Percentiles rank a stretch among this genome's conserved stretches.
Conservation (phyloP, 208 protist genomes). For the Leptomonas pyrrhocoris region DNA sequence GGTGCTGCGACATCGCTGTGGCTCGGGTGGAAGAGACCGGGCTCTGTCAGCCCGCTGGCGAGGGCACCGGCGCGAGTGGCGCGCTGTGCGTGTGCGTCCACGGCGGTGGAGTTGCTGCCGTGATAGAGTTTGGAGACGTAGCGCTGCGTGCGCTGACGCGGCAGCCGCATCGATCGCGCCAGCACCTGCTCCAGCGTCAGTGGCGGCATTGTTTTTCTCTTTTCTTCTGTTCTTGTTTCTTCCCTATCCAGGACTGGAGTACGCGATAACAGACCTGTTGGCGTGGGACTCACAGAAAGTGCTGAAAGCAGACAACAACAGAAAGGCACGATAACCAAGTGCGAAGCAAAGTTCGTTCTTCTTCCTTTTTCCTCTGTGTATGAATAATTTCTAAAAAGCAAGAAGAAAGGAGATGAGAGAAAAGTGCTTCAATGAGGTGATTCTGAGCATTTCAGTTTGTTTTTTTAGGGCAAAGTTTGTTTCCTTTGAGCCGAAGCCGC, state of each 20-base stretch:
- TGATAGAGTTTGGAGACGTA: constrained; percentile 29
- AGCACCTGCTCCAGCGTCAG: constrained; percentile 88
- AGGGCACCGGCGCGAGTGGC: neutral
- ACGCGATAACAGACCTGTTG: no score
- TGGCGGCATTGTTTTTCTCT: constrained; percentile 49
- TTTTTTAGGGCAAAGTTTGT: no score
- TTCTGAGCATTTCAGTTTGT: no score
- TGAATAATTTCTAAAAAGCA: no score
- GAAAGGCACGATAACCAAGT: no score
- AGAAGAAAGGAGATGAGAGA: no score
- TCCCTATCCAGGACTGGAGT: neutral
- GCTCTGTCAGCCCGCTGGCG: neutral
- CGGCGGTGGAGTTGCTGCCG: neutral
- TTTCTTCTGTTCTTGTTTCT: neutral
- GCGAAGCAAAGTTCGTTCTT: no score
- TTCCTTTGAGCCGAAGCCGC: no score
- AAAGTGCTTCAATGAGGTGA: no score
- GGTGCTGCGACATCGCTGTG: constrained; percentile 3
- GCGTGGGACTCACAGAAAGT: no score
- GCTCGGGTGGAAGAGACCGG: neutral
- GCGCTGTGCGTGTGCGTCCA: neutral
- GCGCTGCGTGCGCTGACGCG: constrained; percentile 37
- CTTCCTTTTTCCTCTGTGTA: no score
- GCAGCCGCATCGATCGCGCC: constrained; percentile 83
- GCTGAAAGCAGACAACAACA: no score